These are phyloP conservation scores for Zoysia japonica DNA, from an alignment of 176 grass and related monocot species.

Conservation along the genomic window DNA sequence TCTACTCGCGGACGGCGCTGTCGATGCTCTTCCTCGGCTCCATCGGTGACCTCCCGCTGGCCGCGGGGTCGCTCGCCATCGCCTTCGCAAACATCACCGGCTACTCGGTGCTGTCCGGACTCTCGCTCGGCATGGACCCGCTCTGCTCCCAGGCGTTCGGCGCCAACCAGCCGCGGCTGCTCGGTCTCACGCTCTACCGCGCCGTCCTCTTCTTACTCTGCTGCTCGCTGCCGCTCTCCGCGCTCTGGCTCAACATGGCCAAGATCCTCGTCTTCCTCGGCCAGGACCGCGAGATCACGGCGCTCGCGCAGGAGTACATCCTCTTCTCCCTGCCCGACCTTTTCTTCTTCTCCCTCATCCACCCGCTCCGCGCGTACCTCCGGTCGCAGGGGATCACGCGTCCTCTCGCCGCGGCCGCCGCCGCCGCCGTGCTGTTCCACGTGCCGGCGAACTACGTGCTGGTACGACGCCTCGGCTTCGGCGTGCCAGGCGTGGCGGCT, in stretches of 20 bases:
- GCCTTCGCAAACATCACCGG: conserved; percentile 96
- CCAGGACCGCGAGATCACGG: conserved; percentile 79
- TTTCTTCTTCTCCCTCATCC: conserved; percentile 83
- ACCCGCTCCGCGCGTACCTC: conserved; percentile 93
- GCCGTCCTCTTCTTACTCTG: conserved; percentile 88
- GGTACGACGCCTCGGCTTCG: conserved; percentile 57
- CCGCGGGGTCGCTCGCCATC: conserved; percentile 81
- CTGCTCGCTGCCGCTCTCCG: conserved; percentile 77
- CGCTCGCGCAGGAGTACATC: conserved; percentile 67
- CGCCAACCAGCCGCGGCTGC: conserved; percentile 61
- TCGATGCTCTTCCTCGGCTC: conserved; percentile 93
- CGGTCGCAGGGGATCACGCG: conserved; percentile 80
- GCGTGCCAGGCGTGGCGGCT: conserved; percentile 60
- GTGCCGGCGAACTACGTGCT: conserved; percentile 65
- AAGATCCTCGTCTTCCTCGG: conserved; percentile 76
- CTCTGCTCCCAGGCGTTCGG: conserved; percentile 95
- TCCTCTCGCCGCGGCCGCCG: conserved; percentile 62
- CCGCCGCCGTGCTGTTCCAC: conserved; percentile 56
- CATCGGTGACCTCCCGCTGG: conserved; percentile 83
- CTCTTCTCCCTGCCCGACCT: conserved; percentile 88
- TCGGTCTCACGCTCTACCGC: conserved; percentile 80
- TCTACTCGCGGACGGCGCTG: conserved; percentile 79
- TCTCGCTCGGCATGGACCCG: conserved; percentile 96
- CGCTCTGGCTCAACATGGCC: conserved; percentile 77
- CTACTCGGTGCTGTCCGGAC: conserved; percentile 81